Evolutionary conservation across 495 filamentous ascomycete species (phyloP).

Genomic region (Podospora pseudocomata): DNA sequence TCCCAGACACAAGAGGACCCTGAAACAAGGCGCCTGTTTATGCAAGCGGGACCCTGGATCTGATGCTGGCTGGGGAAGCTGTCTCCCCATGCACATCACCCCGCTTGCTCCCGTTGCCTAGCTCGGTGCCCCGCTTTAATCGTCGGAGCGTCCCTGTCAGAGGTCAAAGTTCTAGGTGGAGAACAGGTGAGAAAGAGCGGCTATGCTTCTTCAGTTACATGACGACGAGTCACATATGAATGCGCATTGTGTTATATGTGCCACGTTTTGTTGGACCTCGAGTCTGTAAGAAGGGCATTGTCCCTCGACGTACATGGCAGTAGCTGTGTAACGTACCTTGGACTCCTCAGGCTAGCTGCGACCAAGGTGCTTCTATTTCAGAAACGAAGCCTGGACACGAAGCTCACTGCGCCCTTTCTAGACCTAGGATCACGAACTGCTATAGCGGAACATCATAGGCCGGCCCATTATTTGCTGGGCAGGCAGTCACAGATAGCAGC

Average conservation of each 20-base stretch:
- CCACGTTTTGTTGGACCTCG: neutral
- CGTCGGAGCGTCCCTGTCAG: neutral
- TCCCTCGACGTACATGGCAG: neutral
- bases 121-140: neutral
- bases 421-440: too few species aligned
- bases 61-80: neutral
- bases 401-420: too few species aligned
- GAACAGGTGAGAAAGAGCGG: neutral
- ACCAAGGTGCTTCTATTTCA: too few species aligned
- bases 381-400: too few species aligned
- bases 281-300: neutral
- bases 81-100: neutral
- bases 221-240: neutral
- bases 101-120: neutral
- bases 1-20: neutral
- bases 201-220: neutral
- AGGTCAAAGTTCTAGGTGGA: neutral
- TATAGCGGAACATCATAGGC: too few species aligned
- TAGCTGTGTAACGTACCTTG: neutral
- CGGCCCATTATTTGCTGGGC: too few species aligned
- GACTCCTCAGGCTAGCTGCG: too few species aligned
- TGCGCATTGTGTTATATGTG: neutral
- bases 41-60: neutral
- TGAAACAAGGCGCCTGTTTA: neutral
- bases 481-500: too few species aligned